Base-by-base conservation (phyloP, 2,329 filamentous ascomycete genomes). In the Exserohilum rostratum region DNA sequence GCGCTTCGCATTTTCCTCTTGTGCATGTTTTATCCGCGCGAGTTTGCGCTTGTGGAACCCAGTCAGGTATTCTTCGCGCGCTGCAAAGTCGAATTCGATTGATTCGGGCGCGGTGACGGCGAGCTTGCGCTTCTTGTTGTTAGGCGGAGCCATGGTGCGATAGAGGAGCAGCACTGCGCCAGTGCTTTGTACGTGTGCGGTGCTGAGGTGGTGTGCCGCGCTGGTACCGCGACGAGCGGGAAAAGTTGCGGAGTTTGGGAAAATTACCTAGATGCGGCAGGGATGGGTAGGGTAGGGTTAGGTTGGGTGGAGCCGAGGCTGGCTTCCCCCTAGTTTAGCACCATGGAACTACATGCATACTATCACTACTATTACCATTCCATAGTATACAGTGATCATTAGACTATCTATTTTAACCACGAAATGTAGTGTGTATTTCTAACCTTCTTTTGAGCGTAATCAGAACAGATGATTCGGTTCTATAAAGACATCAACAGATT, bases 31-130 rank as follows among this genome's bases (percentile, higher is more conserved):
- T 63, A 88, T 87, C 33, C 95, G 85, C 74, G 91, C 89, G 48
- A 90, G 79, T 76, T 97, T 98, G 76, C 95, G 89, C 82, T 98
- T 99, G 80, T 93, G 93, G 78, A 99, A 99, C 2, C 95, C 95
- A 0, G 92, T 97, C 53, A 99, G 82, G 72, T 90, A 99, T 70
- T 98, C 92, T 61, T 89, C 80, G 61, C 95, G 88, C 40, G 90
- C 90, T 57, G 83, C 82, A 57, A 83, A 79, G 78, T 99, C 92
- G 78, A 98, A 99, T 47, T 81, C 86, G 75, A 99, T 89, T 73
- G 96, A 91, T 70, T 93, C 90, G 56, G 90, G 81, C 12, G 82
- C 73, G 71, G 58, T 76, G 75, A 77, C 65, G 43, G 58, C 61
- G 47, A 68, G 67, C 45, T 71, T 72, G 56, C 68, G 67, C 53